Evolutionary conservation across 352 stramenopile species (phyloP).

Genomic region (Pythium sp.): DNA sequence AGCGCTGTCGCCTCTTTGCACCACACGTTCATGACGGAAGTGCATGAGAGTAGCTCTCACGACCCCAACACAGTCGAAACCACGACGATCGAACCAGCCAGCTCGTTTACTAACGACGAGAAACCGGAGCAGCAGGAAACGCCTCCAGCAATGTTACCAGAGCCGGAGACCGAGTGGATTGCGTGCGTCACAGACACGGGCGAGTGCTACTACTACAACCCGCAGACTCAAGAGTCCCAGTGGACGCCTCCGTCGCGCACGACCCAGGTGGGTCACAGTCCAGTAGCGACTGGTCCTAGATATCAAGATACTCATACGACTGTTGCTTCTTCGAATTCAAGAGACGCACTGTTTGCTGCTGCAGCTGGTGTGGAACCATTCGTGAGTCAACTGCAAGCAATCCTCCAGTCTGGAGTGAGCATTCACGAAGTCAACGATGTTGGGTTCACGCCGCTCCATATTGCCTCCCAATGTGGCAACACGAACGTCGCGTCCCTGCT

Average conservation of each 20-base stretch:
- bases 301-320: neutral
- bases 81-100: neutral
- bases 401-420: slow-evolving; percentile 36
- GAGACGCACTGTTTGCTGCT: slow-evolving; percentile 28
- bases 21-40: slow-evolving; percentile 4
- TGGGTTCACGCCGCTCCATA: slow-evolving; percentile 44
- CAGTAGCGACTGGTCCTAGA: neutral
- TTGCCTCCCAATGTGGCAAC: slow-evolving; percentile 52
- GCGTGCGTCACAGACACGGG: slow-evolving; percentile 44
- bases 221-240: slow-evolving; percentile 47
- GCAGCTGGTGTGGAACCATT: slow-evolving; percentile 20
- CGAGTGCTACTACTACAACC: slow-evolving; percentile 74
- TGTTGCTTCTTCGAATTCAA: slow-evolving; percentile 8
- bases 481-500: slow-evolving; percentile 33
- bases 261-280: neutral
- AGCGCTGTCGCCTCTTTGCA: neutral
- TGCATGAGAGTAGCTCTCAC: neutral
- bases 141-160: no score
- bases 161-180: slow-evolving; percentile 33
- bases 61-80: neutral
- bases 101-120: neutral
- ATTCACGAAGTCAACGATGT: slow-evolving; percentile 31
- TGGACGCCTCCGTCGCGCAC: slow-evolving; percentile 40
- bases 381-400: slow-evolving; percentile 28
- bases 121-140: neutral